Evolutionary conservation across 2,329 filamentous ascomycete species (phyloP), one percentile per base, ranked within the genome.

Genomic region (Thermomyces lanuginosus): DNA sequence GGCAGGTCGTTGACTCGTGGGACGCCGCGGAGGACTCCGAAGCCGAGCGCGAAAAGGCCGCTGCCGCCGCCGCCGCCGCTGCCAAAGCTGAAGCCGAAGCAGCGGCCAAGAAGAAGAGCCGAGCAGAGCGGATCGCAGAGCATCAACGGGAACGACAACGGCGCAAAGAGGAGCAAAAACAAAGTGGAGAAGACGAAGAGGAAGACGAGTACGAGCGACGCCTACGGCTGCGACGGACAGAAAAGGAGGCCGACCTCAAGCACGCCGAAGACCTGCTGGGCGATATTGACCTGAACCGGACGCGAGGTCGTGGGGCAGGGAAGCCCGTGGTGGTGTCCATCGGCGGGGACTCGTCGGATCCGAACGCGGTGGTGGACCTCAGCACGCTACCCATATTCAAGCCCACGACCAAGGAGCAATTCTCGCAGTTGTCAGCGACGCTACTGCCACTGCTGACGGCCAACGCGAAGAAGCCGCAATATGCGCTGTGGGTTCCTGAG

Each of bases 21-120:
- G 84, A 95, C 46, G 86, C 81, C 32, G 84, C 80, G 41, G 89
- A 95, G 48, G 89, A 98, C 60, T 92, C 83, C 35, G 89, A 98
- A 46, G 86, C 75, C 43, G 89, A 98, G 63, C 79, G 83, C 45
- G 84, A 93, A 58, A 98, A 95, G 65, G 80, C 71, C 15, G 79
- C 78, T 57, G 89, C 86, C 61, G 82, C 75, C 26, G 76, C 68
- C 4, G 84, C 81, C 48, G 77, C 72, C 28, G 91, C 92, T 57
- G 81, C 78, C 32, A 91, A 91, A 58, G 83, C 81, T 15, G 82
- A 84, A 0, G 84, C 79, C 22, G 80, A 82, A 45, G 82, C 82
- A 5, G 81, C 79, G 22, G 82, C 82, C 28, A 81, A 75, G 46
- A 91, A 93, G 64, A 95, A 95, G 64, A 69, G 72, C 51, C 92